These are phyloP conservation scores for Sanghuangporus weigelae DNA, from an alignment of 1,284 basidiomycete genomes.

Conservation along the genomic window DNA sequence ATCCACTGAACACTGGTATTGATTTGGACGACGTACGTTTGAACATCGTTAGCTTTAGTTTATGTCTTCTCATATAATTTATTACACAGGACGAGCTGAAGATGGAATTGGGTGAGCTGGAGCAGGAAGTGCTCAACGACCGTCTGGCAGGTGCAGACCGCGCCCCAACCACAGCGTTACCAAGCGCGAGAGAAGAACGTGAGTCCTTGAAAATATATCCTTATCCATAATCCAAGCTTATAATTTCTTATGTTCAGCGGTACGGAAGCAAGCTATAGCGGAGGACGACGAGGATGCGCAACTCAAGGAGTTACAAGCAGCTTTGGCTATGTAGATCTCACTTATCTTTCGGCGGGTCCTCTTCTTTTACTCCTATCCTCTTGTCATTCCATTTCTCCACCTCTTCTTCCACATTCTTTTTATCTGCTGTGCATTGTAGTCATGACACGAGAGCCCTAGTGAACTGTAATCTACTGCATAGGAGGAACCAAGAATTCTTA, in stretches of 20 bases:
- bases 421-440: slow-evolving; percentile 6
- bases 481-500: background rate
- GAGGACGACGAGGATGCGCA: slow-evolving; percentile 94
- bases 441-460: slow-evolving; percentile 1
- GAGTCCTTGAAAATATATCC: slow-evolving; percentile 28
- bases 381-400: background rate
- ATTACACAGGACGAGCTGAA: slow-evolving; percentile 70
- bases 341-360: slow-evolving; percentile 19
- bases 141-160: slow-evolving; percentile 86
- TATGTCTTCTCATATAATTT: slow-evolving; percentile 8
- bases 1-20: slow-evolving; percentile 62
- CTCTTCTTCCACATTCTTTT: background rate
- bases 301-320: slow-evolving; percentile 88
- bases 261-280: slow-evolving; percentile 44
- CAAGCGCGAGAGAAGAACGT: slow-evolving; percentile 58
- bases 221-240: slow-evolving; percentile 21
- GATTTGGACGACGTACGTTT: slow-evolving; percentile 71
- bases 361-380: slow-evolving; percentile 1
- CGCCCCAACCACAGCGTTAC: slow-evolving; percentile 79
- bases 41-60: background rate
- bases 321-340: slow-evolving; percentile 70
- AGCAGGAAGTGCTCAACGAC: slow-evolving; percentile 89
- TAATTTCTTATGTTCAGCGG: slow-evolving; percentile 23
- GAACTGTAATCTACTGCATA: slow-evolving; percentile 15
- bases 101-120: slow-evolving; percentile 83